A percentile compares a stretch with the other conserved stretches of the same genome.
phyloP scores from a whole-genome alignment of 164 flowering plant genomes.

The Chimonanthus salicifolius region DNA sequence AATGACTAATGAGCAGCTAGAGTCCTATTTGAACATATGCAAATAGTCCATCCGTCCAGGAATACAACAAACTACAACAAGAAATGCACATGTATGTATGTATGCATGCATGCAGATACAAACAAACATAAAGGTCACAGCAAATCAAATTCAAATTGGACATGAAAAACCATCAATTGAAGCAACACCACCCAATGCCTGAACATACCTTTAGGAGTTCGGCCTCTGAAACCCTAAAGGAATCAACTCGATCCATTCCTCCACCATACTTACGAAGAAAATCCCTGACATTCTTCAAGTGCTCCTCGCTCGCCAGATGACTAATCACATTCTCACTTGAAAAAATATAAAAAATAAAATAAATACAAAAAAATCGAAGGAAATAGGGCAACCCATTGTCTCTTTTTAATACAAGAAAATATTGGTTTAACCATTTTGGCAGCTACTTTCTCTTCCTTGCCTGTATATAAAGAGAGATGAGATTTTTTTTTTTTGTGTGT shows the following conservation, averaged over 20 bases:
- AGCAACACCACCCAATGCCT: background rate
- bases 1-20: background rate
- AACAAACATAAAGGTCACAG: background rate
- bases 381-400: too few species aligned
- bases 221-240: constrained; percentile 43
- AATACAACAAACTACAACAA: too few species aligned
- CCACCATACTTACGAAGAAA: constrained; percentile 77
- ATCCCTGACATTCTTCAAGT: constrained; percentile 60
- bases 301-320: constrained; percentile 67
- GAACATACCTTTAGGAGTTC: constrained; percentile 55
- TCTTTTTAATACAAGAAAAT: too few species aligned
- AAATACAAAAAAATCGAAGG: background rate
- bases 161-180: background rate
- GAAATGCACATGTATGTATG: background rate
- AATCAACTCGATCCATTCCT: constrained; percentile 49
- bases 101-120: background rate
- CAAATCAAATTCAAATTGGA: background rate
- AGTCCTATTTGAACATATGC: too few species aligned
- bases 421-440: too few species aligned
- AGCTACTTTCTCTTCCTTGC: too few species aligned
- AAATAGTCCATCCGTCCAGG: too few species aligned
- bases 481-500: too few species aligned
- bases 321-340: constrained; percentile 58
- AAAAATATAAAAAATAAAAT: background rate
- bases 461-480: too few species aligned